Conservation (phyloP, 2,329 filamentous ascomycete species). For the Verticillium nonalfalfae region DNA sequence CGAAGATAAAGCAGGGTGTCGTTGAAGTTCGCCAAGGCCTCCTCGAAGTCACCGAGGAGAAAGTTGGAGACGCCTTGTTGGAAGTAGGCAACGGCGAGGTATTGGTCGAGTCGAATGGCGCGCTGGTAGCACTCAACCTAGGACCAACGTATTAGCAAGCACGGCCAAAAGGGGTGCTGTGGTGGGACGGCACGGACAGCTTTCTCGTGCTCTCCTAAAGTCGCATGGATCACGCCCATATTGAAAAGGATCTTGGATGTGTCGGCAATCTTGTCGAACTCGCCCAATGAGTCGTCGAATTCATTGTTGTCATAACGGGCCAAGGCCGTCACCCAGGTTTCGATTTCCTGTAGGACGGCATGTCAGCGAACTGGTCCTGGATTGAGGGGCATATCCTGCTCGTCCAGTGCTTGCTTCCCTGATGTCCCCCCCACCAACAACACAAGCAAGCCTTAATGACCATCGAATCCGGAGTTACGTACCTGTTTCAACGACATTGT, state of each 20-base stretch:
- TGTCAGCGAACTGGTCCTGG: neutral
- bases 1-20: slow-evolving; percentile 91
- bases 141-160: slow-evolving; percentile 12
- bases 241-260: slow-evolving; percentile 99
- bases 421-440: neutral
- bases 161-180: neutral
- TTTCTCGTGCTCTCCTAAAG: slow-evolving; percentile 89
- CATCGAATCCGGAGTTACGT: slow-evolving; percentile 13
- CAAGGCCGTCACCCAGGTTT: slow-evolving; percentile 93
- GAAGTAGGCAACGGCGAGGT: slow-evolving; percentile 96
- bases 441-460: neutral
- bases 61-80: slow-evolving; percentile 99
- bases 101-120: slow-evolving; percentile 84
- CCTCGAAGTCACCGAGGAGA: slow-evolving; percentile 91
- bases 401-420: neutral
- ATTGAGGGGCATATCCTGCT: neutral
- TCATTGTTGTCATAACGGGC: slow-evolving; percentile 94
- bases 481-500: slow-evolving; percentile 58
- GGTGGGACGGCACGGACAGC: slow-evolving; percentile 58
- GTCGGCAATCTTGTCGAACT: slow-evolving; percentile 83
- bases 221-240: slow-evolving; percentile 95
- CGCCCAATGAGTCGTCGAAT: slow-evolving; percentile 79
- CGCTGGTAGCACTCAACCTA: slow-evolving; percentile 94
- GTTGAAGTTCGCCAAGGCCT: slow-evolving; percentile 97
- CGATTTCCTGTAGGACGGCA: slow-evolving; percentile 69